Evolutionary conservation across 163 green algal genomes (phyloP).

Genomic region (Coccomyxa subellipsoidea): DNA sequence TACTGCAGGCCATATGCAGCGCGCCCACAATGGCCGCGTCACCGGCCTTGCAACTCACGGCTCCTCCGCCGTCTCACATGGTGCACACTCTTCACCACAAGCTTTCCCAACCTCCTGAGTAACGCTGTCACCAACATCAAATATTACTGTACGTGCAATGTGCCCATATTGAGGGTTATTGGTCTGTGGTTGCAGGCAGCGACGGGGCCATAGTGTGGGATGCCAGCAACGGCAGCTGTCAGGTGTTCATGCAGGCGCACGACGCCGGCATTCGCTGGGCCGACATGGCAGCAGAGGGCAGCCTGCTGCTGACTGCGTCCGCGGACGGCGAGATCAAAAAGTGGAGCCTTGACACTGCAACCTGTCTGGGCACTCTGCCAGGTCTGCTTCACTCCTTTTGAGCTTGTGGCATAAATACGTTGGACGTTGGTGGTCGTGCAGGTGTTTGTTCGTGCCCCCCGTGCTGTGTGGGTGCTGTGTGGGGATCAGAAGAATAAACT

Average conservation of each 20-base stretch:
- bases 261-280: conserved; percentile 35
- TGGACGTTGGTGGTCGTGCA: no score
- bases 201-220: conserved; percentile 45
- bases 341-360: conserved; percentile 37
- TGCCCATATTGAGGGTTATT: not conserved
- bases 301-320: conserved; percentile 57
- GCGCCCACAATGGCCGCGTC: conserved; percentile 22
- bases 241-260: conserved; percentile 27
- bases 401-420: no score
- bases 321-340: conserved; percentile 41
- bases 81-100: not conserved
- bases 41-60: conserved; percentile 17
- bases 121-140: no score
- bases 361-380: conserved; percentile 27
- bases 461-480: no score
- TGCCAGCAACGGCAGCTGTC: conserved; percentile 1
- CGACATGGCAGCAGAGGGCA: conserved; percentile 27
- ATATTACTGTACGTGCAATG: no score
- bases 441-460: no score
- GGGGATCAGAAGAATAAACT: no score
- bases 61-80: conserved; percentile 17
- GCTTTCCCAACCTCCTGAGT: not conserved
- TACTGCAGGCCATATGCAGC: not conserved
- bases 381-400: no score
- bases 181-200: conserved; percentile 16